Base-by-base conservation (phyloP, 1,284 basidiomycete species). In the Puccinia horiana region DNA sequence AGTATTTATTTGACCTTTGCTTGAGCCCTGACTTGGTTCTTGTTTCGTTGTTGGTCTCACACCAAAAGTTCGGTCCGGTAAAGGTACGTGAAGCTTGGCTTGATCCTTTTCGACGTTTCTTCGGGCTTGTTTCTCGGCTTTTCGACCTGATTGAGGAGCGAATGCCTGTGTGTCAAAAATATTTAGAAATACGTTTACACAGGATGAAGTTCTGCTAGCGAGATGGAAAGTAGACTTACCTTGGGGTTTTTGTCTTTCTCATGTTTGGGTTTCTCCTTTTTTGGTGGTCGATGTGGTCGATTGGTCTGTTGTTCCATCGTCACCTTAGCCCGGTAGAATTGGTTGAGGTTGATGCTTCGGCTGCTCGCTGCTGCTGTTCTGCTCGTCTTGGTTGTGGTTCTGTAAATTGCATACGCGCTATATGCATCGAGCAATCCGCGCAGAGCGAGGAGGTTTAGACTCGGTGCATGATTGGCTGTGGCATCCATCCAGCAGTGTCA, bases 31-130 rank as follows among this genome's bases (percentile, higher is more conserved):
- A 58, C 49, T 44, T 40, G 67, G 44, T 9, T 49, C 58, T 35
- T 29, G 44, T 75, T 52, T 54, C 23, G 32, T 8, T 73, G 44
- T 54, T 37, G 70, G 47, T 56, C 61, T 56, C 2, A 76, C 35
- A 56, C 84, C 84, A 63, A 96, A 95, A 12, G 95, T 98, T 82
- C 97, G 91, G 87, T 98, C 93, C 74, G 98, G 93, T 47, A 98
- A 90, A 5, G 97, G 97, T 1, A 99, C 97, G 88, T 99, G 97
- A 1, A 98, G 90, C 54, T 95, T 90, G 16, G 94, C 94, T 88
- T 99, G 96, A 86, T 98, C 94, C 82, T 92, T 91, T 86, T 99
- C 97, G 44, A 92, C 95, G 83, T 94, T 96, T 70, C 96, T 90
- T 23, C 96, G 90, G 18, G 94, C 95, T 86, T 96, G 93, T 73